Evolutionary conservation across 2,329 filamentous ascomycete genomes (phyloP).

Genomic region (Penicillium sclerotiorum): DNA sequence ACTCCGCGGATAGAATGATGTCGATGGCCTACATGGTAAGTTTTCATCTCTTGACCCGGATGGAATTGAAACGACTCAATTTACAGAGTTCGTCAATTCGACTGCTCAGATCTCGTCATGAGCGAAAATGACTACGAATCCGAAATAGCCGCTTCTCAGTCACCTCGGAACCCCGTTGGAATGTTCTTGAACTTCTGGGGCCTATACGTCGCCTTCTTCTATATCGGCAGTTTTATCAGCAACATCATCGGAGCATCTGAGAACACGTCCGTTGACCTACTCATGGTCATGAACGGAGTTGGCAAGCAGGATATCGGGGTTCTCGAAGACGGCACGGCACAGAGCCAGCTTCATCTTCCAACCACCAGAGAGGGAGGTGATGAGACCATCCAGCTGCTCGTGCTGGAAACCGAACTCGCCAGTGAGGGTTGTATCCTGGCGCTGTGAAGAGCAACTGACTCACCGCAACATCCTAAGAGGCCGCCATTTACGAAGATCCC

Average conservation of each 20-base stretch:
- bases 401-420: constrained; percentile 83
- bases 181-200: constrained; percentile 55
- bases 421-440: constrained; percentile 49
- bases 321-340: constrained; percentile 97
- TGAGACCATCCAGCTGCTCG: constrained; percentile 76
- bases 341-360: constrained; percentile 99
- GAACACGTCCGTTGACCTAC: constrained; percentile 58
- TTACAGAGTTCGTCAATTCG: too few species aligned
- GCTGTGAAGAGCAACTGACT: too few species aligned
- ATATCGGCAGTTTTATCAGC: constrained; percentile 46
- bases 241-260: constrained; percentile 45
- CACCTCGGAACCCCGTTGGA: constrained; percentile 33
- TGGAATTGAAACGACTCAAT: too few species aligned
- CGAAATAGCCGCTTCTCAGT: too few species aligned
- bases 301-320: constrained; percentile 89
- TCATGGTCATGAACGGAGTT: constrained; percentile 67
- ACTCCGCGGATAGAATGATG: too few species aligned
- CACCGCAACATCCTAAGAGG: too few species aligned
- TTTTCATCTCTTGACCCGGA: too few species aligned
- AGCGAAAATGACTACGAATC: too few species aligned
- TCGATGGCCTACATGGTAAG: too few species aligned
- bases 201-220: constrained; percentile 58
- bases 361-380: constrained; percentile 94
- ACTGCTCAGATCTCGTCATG: too few species aligned
- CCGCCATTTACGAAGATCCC: too few species aligned